Base-by-base conservation (phyloP, 2,329 filamentous ascomycete genomes). In the Aureobasidium sp. region DNA sequence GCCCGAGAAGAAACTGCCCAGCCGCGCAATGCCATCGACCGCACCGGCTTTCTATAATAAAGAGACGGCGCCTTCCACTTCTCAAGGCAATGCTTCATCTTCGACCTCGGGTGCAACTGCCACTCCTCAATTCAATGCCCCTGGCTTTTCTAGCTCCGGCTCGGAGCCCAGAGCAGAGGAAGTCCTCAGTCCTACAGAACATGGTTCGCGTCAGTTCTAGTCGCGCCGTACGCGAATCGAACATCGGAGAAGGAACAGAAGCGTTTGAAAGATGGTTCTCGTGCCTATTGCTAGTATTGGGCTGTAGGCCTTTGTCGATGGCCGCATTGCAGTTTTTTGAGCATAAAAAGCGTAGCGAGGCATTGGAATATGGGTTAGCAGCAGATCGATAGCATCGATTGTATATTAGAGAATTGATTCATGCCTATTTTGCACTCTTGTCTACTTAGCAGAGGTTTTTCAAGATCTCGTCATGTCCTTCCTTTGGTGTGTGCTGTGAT, bases 21-120 rank as follows among this genome's bases (percentile, higher is more conserved):
- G 66, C 9, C 67, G 72, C n/a, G 58, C 68, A 20, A 73, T 74
- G 72, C 70, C 70, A 9, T 29, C 58, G 34, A 37, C 55, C 14
- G 57, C 57, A 8, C 44, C 34, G 3, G 57, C 57, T 8, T 34
- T 57, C n/a, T 34, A 25, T 29, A 25, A 34, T 6, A 57, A 45
- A n/a, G n/a, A 36, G 11, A 42, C 57, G 2, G 15, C 36, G 3
- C 15, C 44, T 34, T 31, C 31, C 11, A n/a, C 9, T 31, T 20
- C 17, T 14, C 27, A 22, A 22, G 39, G 9, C 52, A 44, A n/a
- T 45, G 39, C 53, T 22, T 29, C 55, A n/a, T 47, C 55, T 25
- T 48, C 42, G 25, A 25, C 44, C 34, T 48, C 56, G 7, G 22
- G 5, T 4, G 20, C 56, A 22, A 48, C 31, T 17, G 22, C 17